phyloP scores from a whole-genome alignment of 2,329 filamentous ascomycete genomes.

The Colletotrichum lupini region DNA sequence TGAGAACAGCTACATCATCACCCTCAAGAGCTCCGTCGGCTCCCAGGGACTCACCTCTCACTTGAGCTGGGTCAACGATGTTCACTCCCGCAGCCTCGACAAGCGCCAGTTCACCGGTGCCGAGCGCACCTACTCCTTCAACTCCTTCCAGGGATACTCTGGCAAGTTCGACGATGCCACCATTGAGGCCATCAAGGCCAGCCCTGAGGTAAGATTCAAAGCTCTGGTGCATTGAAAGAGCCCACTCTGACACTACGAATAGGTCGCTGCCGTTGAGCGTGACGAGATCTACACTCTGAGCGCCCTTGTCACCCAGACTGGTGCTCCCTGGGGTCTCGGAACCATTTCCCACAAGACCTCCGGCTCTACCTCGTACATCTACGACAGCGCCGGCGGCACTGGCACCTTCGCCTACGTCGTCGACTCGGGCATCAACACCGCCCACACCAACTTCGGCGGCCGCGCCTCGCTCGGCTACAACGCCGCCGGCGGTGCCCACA shows the following conservation, averaged over 20 bases:
- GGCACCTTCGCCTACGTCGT: conserved; percentile 63
- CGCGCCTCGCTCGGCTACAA: conserved; percentile 54
- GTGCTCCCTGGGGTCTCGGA: conserved; percentile 56
- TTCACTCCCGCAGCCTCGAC: conserved; percentile 46
- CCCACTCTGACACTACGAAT: conserved; percentile 21
- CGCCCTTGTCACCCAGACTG: conserved; percentile 45
- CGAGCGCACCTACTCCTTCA: conserved; percentile 38
- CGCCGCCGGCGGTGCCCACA: conserved; percentile 46
- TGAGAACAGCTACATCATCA: conserved; percentile 58
- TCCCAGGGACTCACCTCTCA: conserved; percentile 43
- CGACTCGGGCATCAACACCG: conserved; percentile 63
- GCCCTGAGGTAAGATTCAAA: conserved; percentile 50
- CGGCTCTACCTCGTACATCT: conserved; percentile 50
- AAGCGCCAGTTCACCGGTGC: conserved; percentile 41
- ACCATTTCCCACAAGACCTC: conserved; percentile 55
- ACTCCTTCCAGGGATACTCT: conserved; percentile 54
- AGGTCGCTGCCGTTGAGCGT: conserved; percentile 48
- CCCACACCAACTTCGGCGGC: conserved; percentile 58
- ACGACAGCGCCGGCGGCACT: conserved; percentile 52
- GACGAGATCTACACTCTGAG: conserved; percentile 43
- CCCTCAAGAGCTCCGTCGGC: conserved; percentile 50
- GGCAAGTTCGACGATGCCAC: conserved; percentile 55
- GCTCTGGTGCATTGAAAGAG: rapidly evolving
- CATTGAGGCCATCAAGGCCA: conserved; percentile 51
- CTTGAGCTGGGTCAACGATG: conserved; percentile 39